Evolutionary conservation across 768 basidiomycete genomes (phyloP).

Genomic region (Fibroporia radiculosa): DNA sequence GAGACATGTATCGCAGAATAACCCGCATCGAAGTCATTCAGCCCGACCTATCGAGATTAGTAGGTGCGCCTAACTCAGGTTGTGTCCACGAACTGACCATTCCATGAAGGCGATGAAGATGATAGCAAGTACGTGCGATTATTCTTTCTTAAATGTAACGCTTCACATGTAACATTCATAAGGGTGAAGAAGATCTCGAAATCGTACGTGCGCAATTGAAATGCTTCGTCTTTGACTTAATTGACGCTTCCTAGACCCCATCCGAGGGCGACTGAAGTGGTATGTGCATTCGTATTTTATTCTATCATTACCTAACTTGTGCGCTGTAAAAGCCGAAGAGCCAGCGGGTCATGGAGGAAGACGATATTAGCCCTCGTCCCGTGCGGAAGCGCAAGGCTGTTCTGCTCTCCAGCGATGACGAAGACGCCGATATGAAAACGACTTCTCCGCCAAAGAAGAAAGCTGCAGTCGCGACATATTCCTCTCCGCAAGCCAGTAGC

Average conservation of each 20-base stretch:
- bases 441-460: conserved; percentile 36
- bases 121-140: conserved; percentile 6
- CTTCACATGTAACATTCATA: not conserved
- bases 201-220: not conserved
- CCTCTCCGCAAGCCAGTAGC: conserved; percentile 7
- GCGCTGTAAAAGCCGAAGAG: conserved; percentile 14
- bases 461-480: conserved; percentile 15
- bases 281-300: not conserved
- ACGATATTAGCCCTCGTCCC: conserved; percentile 5
- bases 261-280: not conserved
- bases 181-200: not conserved
- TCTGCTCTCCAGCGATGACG: conserved; percentile 20
- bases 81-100: not conserved
- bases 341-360: conserved; percentile 18
- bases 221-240: not conserved
- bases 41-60: conserved; percentile 16
- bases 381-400: conserved; percentile 21
- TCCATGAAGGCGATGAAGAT: conserved; percentile 15
- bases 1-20: not conserved
- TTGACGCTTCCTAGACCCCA: not conserved
- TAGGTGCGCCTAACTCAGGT: not conserved
- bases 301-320: not conserved
- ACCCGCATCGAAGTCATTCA: not conserved
- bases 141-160: not conserved
- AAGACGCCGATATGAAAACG: conserved; percentile 15